phyloP scores from a whole-genome alignment of 2,329 filamentous ascomycete genomes.

The Davidsoniella neocaledoniae region DNA sequence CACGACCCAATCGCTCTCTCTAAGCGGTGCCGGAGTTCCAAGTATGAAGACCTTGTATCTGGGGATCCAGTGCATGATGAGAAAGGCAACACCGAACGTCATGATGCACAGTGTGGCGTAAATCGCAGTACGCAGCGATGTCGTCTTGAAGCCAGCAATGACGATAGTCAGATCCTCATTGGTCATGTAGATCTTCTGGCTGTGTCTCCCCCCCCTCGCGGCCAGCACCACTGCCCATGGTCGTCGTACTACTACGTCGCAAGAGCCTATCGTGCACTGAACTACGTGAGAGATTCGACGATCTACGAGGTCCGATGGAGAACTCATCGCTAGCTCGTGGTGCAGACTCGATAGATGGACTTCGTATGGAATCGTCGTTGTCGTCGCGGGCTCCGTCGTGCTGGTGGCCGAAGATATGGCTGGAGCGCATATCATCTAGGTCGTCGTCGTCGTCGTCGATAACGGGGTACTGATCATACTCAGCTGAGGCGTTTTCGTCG shows the following conservation, averaged over 20 bases:
- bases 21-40: conserved; percentile 51
- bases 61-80: conserved; percentile 80
- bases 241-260: conserved; percentile 52
- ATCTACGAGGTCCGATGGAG: conserved; percentile 39
- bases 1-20: conserved; percentile 76
- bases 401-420: neutral
- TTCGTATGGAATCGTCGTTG: neutral
- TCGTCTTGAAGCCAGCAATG: conserved; percentile 79
- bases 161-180: conserved; percentile 92
- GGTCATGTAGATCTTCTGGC: conserved; percentile 82
- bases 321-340: conserved; percentile 25
- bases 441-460: conserved; percentile 22
- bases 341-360: conserved; percentile 23
- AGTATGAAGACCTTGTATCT: conserved; percentile 66
- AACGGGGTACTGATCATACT: conserved; percentile 1
- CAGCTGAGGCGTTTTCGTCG: conserved; percentile 12
- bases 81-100: conserved; percentile 63
- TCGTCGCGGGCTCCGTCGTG: neutral
- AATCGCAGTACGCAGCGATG: conserved; percentile 44
- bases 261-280: conserved; percentile 50
- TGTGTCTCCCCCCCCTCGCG: conserved; percentile 32
- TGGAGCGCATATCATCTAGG: conserved; percentile 21
- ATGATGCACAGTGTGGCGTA: conserved; percentile 57
- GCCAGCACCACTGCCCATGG: conserved; percentile 47
- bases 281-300: conserved; percentile 40